These are phyloP conservation scores for Mycotypha africana DNA, from an alignment of 371 early-diverging fungal species.

Conservation along the genomic window DNA sequence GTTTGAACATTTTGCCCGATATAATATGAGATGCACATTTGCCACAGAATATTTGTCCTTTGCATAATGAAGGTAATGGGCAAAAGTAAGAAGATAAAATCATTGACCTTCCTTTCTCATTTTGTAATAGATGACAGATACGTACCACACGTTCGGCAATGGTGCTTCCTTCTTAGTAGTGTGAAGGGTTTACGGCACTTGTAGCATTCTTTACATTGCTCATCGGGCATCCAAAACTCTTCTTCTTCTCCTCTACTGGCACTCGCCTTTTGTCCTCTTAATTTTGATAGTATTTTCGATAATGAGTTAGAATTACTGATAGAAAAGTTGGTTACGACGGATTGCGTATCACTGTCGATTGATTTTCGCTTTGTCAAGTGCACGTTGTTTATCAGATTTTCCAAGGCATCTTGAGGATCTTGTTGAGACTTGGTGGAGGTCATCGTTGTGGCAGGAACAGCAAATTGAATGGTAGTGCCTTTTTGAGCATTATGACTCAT, in stretches of 20 bases:
- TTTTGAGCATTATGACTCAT: no score
- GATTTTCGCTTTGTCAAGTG: slow-evolving; percentile 39
- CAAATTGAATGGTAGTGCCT: slow-evolving; percentile 6
- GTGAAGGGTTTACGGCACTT: slow-evolving; percentile 75
- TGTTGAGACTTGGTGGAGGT: slow-evolving; percentile 8
- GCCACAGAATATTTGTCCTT: slow-evolving; percentile 78
- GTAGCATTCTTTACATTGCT: slow-evolving; percentile 78
- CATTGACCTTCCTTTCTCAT: no score
- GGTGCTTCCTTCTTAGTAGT: slow-evolving; percentile 71
- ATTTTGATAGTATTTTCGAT: slow-evolving; percentile 47
- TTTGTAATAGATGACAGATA: not conserved
- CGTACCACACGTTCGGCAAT: slow-evolving; percentile 83
- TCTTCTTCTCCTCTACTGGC: no score
- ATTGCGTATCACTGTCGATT: slow-evolving; percentile 48
- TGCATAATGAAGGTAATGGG: not conserved
- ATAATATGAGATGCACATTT: slow-evolving; percentile 76
- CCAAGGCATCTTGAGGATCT: slow-evolving; percentile 12
- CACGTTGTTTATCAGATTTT: slow-evolving; percentile 23
- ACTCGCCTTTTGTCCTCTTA: slow-evolving; percentile 62
- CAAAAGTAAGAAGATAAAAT: no score
- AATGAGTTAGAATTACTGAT: slow-evolving; percentile 55
- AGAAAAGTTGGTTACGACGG: slow-evolving; percentile 49
- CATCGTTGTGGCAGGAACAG: slow-evolving; percentile 8
- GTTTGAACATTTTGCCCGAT: slow-evolving; percentile 64
- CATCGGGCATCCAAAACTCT: slow-evolving; percentile 87